Evolutionary conservation across 2,329 filamentous ascomycete genomes (phyloP), one percentile per base, ranked within the genome.

Genomic region (Fusarium nurragi): DNA sequence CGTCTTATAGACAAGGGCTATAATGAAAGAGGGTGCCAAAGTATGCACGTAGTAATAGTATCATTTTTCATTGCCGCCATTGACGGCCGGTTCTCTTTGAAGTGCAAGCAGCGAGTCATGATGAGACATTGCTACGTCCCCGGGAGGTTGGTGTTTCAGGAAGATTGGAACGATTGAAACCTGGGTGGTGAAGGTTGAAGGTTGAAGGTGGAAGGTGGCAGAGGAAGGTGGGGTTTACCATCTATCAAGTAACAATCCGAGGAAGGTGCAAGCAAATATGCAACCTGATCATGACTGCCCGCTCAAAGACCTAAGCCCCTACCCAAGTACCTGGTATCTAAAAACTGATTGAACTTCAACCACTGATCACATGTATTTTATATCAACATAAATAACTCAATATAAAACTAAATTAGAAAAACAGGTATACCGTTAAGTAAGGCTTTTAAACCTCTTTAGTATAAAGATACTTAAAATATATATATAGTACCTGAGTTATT

Each of bases 1-100:
- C 68, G 67, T 65, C 67, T 56, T 52, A 48, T 46, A 51, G 51
- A 54, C 57, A 58, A 56, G 60, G 61, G 54, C 51, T 38, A 43
- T 40, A 50, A 60, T 54, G 60, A 30, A 55, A 62, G 51, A 59
- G 41, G 51, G 54, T 37, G 39, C 48, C 18, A 46, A 51, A 34
- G 21, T 44, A 34, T 34, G 32, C 16, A 18, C 16, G n/a, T 9
- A 10, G 32, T 34, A 34, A 34, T 8, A n/a, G 16, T 40, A 37
- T 48, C 30, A 34, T 50, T 59, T 32, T 49, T 39, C 32, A 46
- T 53, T 43, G 37, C 51, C 34, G 38, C 28, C 47, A 49, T 53
- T 53, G 43, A 58, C 48, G 37, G 38, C 25, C 38, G 23, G 36
- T 21, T 38, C 46, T 22, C 46, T 60, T 51, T 21, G 32, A 28